These are phyloP conservation scores for Heterobasidion annosum DNA, from an alignment of 1,284 basidiomycete species.

Conservation along the genomic window DNA sequence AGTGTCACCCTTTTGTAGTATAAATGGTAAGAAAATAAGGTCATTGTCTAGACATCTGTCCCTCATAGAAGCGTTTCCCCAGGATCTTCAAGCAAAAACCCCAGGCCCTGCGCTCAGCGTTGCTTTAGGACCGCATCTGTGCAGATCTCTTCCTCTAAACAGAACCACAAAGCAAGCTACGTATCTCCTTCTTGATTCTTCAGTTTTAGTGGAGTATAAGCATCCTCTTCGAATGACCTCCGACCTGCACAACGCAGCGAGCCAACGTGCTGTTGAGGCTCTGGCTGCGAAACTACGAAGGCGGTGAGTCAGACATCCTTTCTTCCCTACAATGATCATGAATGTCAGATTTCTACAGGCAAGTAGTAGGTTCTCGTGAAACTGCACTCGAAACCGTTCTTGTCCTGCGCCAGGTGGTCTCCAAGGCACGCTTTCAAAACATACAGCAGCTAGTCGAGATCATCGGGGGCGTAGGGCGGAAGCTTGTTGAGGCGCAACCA, in stretches of 20 bases:
- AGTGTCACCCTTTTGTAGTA: no score
- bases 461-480: constrained; percentile 74
- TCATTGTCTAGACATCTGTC: no score
- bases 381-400: constrained; percentile 87
- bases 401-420: constrained; percentile 82
- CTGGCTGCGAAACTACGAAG: constrained; percentile 19
- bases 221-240: constrained; percentile 12
- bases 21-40: no score
- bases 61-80: no score
- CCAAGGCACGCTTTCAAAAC: constrained; percentile 78
- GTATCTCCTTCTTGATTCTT: neutral
- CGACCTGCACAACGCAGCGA: constrained; percentile 13
- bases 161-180: neutral
- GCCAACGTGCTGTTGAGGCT: constrained; percentile 19
- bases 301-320: constrained; percentile 12
- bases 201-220: neutral
- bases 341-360: constrained; percentile 34
- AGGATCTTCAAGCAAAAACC: no score
- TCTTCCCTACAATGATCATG: neutral
- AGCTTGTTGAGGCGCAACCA: constrained; percentile 83
- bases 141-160: no score
- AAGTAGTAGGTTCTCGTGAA: constrained; percentile 81
- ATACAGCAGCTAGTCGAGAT: constrained; percentile 82
- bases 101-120: no score
- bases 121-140: no score